Evolutionary conservation across 2,329 filamentous ascomycete genomes (phyloP).

Genomic region (Arthrobotrys pseudoclavata): DNA sequence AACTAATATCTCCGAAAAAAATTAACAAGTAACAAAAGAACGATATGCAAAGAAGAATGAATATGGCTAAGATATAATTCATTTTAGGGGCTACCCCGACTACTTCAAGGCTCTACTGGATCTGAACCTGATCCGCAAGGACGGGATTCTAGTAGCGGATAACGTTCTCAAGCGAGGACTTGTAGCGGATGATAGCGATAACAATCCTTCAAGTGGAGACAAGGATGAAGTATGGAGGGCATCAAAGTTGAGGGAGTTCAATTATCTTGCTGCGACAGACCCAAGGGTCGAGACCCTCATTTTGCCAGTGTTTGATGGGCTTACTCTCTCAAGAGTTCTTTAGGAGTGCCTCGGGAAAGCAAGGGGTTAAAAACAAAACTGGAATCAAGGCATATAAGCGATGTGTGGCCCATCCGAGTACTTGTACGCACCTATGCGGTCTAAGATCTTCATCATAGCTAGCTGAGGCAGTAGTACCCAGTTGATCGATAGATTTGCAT

Average conservation of each 20-base stretch:
- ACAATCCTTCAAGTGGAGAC: conserved; percentile 64
- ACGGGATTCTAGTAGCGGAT: conserved; percentile 71
- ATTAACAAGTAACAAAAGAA: too few relatives aligned
- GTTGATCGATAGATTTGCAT: too few relatives aligned
- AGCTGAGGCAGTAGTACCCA: too few relatives aligned
- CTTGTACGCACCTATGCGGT: too few relatives aligned
- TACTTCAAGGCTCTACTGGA: conserved; percentile 60
- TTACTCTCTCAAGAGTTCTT: conserved; percentile 63
- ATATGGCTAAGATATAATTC: conserved; percentile 40
- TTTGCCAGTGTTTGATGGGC: conserved; percentile 67
- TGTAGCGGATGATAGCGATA: conserved; percentile 67
- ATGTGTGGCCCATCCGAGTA: too few relatives aligned
- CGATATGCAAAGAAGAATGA: conserved; percentile 8
- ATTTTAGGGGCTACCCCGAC: conserved; percentile 51
- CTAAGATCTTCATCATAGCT: too few relatives aligned
- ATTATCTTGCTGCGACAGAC: conserved; percentile 64
- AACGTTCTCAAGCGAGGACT: conserved; percentile 70
- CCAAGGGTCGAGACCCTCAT: conserved; percentile 65
- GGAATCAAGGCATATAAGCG: too few relatives aligned
- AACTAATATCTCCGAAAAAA: background rate
- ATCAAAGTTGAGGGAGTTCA: conserved; percentile 65
- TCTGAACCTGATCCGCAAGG: conserved; percentile 67
- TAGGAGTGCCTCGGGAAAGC: too few relatives aligned
- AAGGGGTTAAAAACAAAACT: background rate
- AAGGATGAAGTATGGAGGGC: conserved; percentile 57